Evolutionary conservation across 495 filamentous ascomycete species (phyloP), one percentile per base, ranked within the genome.

Genomic region (Tuber brumale): DNA sequence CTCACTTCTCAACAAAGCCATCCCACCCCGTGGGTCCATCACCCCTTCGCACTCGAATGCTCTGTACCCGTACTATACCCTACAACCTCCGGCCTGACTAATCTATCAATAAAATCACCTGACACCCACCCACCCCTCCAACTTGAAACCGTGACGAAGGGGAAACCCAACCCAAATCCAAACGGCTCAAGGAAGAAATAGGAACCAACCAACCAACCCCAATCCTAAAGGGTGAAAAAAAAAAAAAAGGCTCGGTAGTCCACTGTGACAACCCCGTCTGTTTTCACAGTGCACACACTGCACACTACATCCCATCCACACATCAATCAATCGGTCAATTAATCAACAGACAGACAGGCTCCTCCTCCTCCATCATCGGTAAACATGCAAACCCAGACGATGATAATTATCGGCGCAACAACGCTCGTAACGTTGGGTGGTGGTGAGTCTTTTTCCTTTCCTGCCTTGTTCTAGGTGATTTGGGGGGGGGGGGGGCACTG

Each of bases 311-410:
- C 31, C 46, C 72, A 73, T 73, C 18, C 48, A 35, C n/a, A 3
- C 35, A 73, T 16, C 73, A 35, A 41, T 45, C 43, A 51, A 31
- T 27, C 48, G 44, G 57, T 9, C 19, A 70, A 43, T 43, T 8
- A 35, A 45, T 31, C 43, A 39, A 74, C 31, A 6, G 9, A 42
- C 18, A 45, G 31, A 27, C 41, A 45, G 41, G 44, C 2, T 14
- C 39, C 70, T 27, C n/a, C 70, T 23, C 70, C 23, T 79, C 73
- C 78, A 80, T 71, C 73, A 75, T 71, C 72, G 73, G 78, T 21
- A 76, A 75, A 76, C 43, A 81, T 81, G 79, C 86, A 89, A 81
- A 88, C 92, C 72, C 89, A 91, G 71, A 93, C 91, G 74, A 86
- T 95, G 84, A 88, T 81, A 73, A 76, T 80, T 37, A 78, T 74